Evolutionary conservation across 2,329 filamentous ascomycete species (phyloP), one percentile per base, ranked within the genome.

Genomic region (Rutstroemia sp.): DNA sequence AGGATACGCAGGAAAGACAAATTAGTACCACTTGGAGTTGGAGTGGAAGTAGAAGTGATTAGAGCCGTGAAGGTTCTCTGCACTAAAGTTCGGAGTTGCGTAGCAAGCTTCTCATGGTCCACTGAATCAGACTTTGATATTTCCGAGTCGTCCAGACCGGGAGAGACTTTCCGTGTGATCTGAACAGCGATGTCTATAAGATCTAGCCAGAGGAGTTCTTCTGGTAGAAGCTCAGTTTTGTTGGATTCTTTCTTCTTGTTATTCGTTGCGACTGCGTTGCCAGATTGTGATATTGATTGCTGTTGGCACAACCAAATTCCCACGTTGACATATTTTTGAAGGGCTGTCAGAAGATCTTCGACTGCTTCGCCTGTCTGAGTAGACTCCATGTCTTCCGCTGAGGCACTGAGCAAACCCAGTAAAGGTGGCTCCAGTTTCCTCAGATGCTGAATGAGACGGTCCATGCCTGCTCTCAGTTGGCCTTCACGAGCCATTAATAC

Each of bases 291-390:
- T 66, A 87, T 88, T 49, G 83, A 90, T 69, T 96, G 90, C 1
- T 87, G 84, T 71, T 95, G 90, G 65, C 94, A 97, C 12, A 99
- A 77, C 94, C 94, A 99, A 51, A 95, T 92, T 14, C 95, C 94
- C 1, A 99, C 90, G 61, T 91, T 86, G 1, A 87, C 84, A 71
- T 96, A 97, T 69, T 95, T 96, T 59, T 95, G 86, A 18, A 99
- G 74, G 0, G 87, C 85, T 57, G 83, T 81, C 4, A 96, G 77
- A 1, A 96, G 77, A 56, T 92, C 87, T 56, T 87, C 81, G 0
- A 87, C 82, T 0, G 87, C 81, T 60, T 86, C 82, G 58, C 84
- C 80, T 37, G 63, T 78, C 49, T 78, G 79, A 1, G 75, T 71
- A 1, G 78, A 74, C 56, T 86, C 79, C 1, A 77, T 77, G 27